These are phyloP conservation scores for Aspergillus neotritici DNA, from an alignment of 2,329 filamentous ascomycete species.

Conservation along the genomic window DNA sequence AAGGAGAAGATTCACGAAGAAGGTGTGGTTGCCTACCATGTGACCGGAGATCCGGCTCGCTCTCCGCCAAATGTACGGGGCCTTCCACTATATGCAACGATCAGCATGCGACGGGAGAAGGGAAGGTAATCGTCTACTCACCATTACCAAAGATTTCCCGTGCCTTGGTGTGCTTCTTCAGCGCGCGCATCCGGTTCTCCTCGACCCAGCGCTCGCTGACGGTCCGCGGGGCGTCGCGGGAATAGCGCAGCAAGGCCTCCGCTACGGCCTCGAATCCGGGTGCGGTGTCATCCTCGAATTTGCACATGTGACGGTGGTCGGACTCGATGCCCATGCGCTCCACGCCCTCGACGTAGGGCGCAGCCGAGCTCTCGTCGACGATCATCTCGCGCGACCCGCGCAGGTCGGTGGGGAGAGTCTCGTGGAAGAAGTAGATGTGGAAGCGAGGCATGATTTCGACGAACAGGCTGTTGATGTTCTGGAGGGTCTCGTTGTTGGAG, in stretches of 20 bases:
- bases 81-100: constrained; percentile 8
- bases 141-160: constrained; percentile 33
- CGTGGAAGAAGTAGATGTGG: constrained; percentile 70
- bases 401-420: constrained; percentile 65
- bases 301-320: constrained; percentile 67
- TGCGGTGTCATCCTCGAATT: constrained; percentile 59
- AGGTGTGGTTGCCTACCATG: constrained; percentile 31
- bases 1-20: constrained; percentile 23
- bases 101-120: constrained; percentile 8
- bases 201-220: constrained; percentile 56
- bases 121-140: constrained; percentile 11
- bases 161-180: constrained; percentile 34
- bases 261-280: constrained; percentile 58
- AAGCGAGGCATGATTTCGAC: constrained; percentile 65
- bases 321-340: constrained; percentile 70
- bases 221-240: constrained; percentile 49
- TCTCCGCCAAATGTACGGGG: constrained; percentile 15
- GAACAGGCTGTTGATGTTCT: constrained; percentile 69
- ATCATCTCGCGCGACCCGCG: constrained; percentile 59
- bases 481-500: constrained; percentile 66
- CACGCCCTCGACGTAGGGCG: constrained; percentile 63
- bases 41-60: constrained; percentile 22
- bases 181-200: constrained; percentile 44
- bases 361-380: constrained; percentile 65
- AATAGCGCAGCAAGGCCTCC: constrained; percentile 44